Percentiles rank a stretch among this genome's conserved stretches.
Evolutionary conservation across 768 basidiomycete genomes (phyloP).

Genomic region (Russula earlei): DNA sequence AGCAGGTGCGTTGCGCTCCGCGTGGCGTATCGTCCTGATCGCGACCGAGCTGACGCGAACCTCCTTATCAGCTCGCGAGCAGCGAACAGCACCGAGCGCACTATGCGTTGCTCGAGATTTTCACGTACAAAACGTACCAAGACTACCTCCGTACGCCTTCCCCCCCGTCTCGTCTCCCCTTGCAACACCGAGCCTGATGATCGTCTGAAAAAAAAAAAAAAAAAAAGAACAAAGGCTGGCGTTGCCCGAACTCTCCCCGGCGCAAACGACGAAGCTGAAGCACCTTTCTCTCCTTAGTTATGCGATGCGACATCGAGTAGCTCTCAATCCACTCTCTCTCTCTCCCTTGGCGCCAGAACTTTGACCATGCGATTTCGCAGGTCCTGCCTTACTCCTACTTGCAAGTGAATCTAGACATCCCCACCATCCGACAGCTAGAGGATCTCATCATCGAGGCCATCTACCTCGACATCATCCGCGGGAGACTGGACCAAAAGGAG

Average conservation of each 20-base stretch:
- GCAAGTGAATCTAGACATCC: slow-evolving; percentile 60
- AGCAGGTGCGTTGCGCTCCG: slow-evolving; percentile 49
- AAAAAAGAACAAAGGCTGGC: slow-evolving; percentile 60
- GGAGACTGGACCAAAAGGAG: slow-evolving; percentile 89
- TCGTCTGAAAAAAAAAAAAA: slow-evolving; percentile 44
- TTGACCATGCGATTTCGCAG: slow-evolving; percentile 33
- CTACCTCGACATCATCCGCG: slow-evolving; percentile 82
- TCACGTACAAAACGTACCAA: slow-evolving; percentile 80
- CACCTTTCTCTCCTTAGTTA: slow-evolving; percentile 87
- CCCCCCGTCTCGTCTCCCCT: neutral
- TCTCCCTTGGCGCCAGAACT: neutral
- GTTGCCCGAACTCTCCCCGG: slow-evolving; percentile 57
- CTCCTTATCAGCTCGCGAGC: slow-evolving; percentile 52
- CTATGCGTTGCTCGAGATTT: slow-evolving; percentile 66
- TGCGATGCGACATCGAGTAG: slow-evolving; percentile 65
- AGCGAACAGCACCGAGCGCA: slow-evolving; percentile 55
- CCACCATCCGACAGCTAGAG: slow-evolving; percentile 80
- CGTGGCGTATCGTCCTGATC: neutral
- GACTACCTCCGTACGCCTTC: slow-evolving; percentile 63
- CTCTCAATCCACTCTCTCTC: slow-evolving; percentile 22
- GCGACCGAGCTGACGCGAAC: neutral
- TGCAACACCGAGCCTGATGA: neutral
- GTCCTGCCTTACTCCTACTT: slow-evolving; percentile 76
- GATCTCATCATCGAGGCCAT: slow-evolving; percentile 97
- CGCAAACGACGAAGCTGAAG: slow-evolving; percentile 82